Evolutionary conservation across 495 filamentous ascomycete genomes (phyloP), one percentile per base, ranked within the genome.

Genomic region (Sordaria brevicollis): DNA sequence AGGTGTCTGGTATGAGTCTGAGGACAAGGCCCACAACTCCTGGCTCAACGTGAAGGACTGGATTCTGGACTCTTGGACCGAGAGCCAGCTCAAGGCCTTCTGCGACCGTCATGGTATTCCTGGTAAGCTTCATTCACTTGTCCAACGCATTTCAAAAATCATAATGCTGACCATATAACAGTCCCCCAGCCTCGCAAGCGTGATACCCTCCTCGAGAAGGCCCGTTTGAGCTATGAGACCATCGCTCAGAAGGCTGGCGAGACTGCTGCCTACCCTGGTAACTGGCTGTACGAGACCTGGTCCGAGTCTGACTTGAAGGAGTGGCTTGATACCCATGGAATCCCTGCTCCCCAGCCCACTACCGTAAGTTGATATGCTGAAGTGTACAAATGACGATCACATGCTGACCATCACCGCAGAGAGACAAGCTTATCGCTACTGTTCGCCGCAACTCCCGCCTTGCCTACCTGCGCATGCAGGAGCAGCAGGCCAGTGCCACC

Each of bases 261-360:
- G 80, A 90, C 92, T 1, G 82, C 87, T 39, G 77, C 86, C 10
- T 99, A 99, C 73, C 95, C 95, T 41, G 95, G 95, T n/a, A 89
- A 97, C 80, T 99, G 95, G 95, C 82, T 98, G 36, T 99, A 97
- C 75, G 88, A 88, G 70, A 83, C 90, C 38, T 99, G 95, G 95
- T 87, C 89, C 57, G 81, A 81, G 38, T 82, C 80, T 37, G 81
- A 87, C 68, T 71, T 85, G 43, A 85, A 85, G 80, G 86, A 90
- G 73, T 99, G 92, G 91, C 89, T 97, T 10, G 94, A 97, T 77
- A 90, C 91, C 73, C 89, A 92, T 74, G 95, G 95, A 70, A 89
- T 93, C 77, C 90, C 93, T n/a, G 90, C 84, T 31, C 95, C 95
- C 41, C 93, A 97, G 76, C 92, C 93, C 11, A 89, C 87, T 21